phyloP scores from a whole-genome alignment of 2,329 filamentous ascomycete genomes.

The Cytospora piceicola region DNA sequence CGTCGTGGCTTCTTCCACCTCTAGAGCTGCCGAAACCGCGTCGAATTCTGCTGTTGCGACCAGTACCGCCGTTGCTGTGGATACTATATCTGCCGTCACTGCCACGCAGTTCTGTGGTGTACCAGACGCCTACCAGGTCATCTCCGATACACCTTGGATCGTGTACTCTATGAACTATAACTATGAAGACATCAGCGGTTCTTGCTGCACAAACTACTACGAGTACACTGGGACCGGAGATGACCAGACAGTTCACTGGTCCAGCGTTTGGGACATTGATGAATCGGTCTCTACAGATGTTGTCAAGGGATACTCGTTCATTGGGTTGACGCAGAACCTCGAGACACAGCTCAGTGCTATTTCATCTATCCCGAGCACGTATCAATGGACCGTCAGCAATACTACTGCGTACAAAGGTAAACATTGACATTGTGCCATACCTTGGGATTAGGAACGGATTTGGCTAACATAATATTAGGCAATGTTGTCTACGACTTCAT shows the following conservation, averaged over 20 bases:
- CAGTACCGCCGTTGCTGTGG: not conserved
- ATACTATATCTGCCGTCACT: constrained; percentile 5
- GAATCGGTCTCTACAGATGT: constrained; percentile 41
- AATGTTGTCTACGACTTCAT: constrained; percentile 51
- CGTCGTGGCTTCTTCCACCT: not conserved
- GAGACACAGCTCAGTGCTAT: constrained; percentile 45
- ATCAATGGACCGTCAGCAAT: constrained; percentile 46
- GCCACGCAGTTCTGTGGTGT: constrained; percentile 33
- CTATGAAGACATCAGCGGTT: constrained; percentile 43
- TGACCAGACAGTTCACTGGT: constrained; percentile 42
- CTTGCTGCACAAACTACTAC: constrained; percentile 46
- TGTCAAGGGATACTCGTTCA: constrained; percentile 50
- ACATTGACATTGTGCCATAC: not conserved
- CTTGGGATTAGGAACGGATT: not conserved
- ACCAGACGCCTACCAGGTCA: constrained; percentile 38
- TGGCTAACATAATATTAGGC: constrained; percentile 32
- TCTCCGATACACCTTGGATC: constrained; percentile 47
- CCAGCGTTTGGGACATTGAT: constrained; percentile 45
- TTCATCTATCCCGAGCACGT: constrained; percentile 44
- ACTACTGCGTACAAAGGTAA: constrained; percentile 44
- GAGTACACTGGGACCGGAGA: constrained; percentile 41
- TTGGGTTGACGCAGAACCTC: constrained; percentile 48
- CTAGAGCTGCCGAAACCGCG: not conserved
- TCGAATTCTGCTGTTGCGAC: not conserved
- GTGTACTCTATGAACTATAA: constrained; percentile 52